Base-by-base conservation (phyloP, 441 rosid species). In the Erodium chrysanthum region DNA sequence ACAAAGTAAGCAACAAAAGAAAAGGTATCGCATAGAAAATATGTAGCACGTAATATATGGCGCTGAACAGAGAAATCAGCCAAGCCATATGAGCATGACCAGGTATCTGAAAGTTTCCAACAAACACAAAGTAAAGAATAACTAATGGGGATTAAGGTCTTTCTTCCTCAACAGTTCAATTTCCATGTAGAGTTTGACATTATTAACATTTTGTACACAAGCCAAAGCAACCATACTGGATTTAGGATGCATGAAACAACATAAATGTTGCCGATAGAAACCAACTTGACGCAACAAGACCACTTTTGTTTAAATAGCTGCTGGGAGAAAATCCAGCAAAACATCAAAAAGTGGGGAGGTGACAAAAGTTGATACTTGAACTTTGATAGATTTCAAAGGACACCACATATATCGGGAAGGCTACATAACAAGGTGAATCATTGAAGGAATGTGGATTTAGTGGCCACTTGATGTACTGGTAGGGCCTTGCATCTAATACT, bases 1-100 rank as follows among this genome's bases (percentile, higher is more conserved):
- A 37, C 14, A 18, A 40, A 65, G 20, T 42, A 62, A 37, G 62
- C 15, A 22, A 20, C 25, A 37, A 65, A 70, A 54, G 54, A 67
- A 5, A 42, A 3, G 31, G 15, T 23, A 59, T 22, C 23, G 33
- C 64, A 59, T 25, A 23, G 33, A 59, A 12, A 23, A 23, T 59
- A 23, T 11, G 23, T 18, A 25, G n/a, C 64, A 25, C 64, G n/a
- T 60, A 60, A 60, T n/a, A 60, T 14, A 60, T 60, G 20, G 35
- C 4, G 37, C 33, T 14, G 33, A 60, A 60, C 64, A 12, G 33
- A 60, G 0, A 27, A 23, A 58, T n/a, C 37, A 25, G n/a, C 17
- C 9, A 18, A 23, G 35, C 33, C 64, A n/a, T 33, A 33, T 5
- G 64, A 60, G n/a, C 25, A 33, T 5, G 64, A 60, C 29, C 25